Evolutionary conservation across 2,329 filamentous ascomycete species (phyloP), one percentile per base, ranked within the genome.

Genomic region (Ramularia endophylla): DNA sequence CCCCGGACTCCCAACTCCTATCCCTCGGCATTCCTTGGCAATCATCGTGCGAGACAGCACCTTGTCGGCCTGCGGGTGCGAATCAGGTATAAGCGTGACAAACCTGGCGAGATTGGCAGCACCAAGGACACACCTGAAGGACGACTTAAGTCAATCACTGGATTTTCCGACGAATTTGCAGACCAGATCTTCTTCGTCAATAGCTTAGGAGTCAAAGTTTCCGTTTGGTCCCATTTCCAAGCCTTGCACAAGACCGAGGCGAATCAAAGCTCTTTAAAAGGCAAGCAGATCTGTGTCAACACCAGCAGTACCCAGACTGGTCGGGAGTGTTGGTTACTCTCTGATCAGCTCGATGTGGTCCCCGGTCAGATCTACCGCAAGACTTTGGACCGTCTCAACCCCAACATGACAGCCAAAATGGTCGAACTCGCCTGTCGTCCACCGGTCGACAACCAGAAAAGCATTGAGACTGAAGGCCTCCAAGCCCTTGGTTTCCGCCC

Each of bases 101-200:
- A 43, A 34, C 17, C 34, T 9, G 30, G 31, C 30, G 40, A 37
- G 5, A 13, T 12, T n/a, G 38, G 36, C 27, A 9, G 2, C 7
- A 19, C 20, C 8, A 37, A 20, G 9, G 40, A 42, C 27, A 16
- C 16, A 7, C 20, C 25, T 9, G 17, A 38, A 16, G 15, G 40
- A 13, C 40, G 40, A 6, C 36, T 30, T 27, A 43, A 43, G 27
- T 38, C 33, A 17, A 43, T 43, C 20, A 43, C 40, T 18, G 34
- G 28, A 7, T 38, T 43, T 13, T 43, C 40, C 4, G 12, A 13
- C 17, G 15, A 4, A 3, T 11, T 7, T 5, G 32, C 40, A 37
- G 19, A 27, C 9, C 5, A 37, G 17, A 30, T 18, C 20, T 28
- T 25, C 15, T 12, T 25, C 16, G 19, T 31, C 15, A 15, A 20